Base-by-base conservation (phyloP, 2,329 filamentous ascomycete species). In the Fusarium phyllophilum region DNA sequence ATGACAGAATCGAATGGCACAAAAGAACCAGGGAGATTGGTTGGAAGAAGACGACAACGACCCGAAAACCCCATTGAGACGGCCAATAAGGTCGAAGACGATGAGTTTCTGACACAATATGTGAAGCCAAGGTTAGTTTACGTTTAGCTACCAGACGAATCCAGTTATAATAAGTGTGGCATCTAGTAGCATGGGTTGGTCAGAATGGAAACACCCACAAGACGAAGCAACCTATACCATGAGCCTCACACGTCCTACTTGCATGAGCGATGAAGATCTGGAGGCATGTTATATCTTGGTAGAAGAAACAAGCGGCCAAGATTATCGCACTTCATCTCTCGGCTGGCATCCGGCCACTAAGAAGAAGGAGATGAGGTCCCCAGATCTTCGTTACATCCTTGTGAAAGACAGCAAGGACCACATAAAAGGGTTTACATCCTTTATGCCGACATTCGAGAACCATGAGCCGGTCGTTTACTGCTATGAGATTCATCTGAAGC, bases 401-500 rank as follows among this genome's bases (percentile, higher is more conserved):
- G 87, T 93, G 55, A 85, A 85, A 70, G 80, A 79, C 26, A 67
- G 65, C 11, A 62, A 75, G 17, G 67, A 48, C 33, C 45, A 31
- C 17, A 72, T 91, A 14, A 79, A 82, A 24, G 90, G 86, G 9
- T 92, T 93, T 76, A 85, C 88, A 3, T 93, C 90, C n/a, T 84
- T 93, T 77, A 91, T 93, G 91, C 87, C 92, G n/a, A 92, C 90
- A 5, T 89, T 89, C 76, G 92, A 94, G 78, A 89, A 91, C 70
- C 86, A 86, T 3, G 83, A 89, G 66, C 85, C 90, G 0, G 92
- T 95, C 5, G 79, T 94, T 26, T 96, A 95, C 81, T 91, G 93
- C 80, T 96, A 95, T 79, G 93, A 96, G 82, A 89, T 96, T 41
- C 93, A 96, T 78, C 86, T 95, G 7, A 81, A 84, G 42, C 82